Evolutionary conservation across 108 stramenopile species (phyloP).

Genomic region (Cylindrotheca closterium): DNA sequence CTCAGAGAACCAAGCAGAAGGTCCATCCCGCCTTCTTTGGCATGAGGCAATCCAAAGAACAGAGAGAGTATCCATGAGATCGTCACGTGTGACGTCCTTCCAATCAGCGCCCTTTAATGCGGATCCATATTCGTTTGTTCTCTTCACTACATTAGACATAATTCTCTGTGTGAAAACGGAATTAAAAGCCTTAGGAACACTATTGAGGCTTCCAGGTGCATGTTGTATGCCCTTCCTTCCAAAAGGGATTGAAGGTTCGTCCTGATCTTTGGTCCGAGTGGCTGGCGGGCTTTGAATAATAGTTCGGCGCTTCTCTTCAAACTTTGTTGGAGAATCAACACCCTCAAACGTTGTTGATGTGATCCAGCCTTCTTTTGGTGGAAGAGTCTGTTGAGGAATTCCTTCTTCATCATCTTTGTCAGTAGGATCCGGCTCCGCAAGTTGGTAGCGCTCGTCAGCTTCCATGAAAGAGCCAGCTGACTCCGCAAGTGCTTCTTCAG

Average conservation of each 20-base stretch:
- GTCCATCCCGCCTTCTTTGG: neutral
- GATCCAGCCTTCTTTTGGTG: neutral
- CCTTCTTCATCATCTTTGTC: too few species aligned
- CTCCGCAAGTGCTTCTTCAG: too few species aligned
- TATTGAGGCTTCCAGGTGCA: neutral
- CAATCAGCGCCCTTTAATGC: neutral
- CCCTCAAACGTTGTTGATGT: neutral
- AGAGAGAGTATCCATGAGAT: neutral
- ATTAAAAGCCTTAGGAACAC: neutral
- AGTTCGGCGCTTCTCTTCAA: neutral
- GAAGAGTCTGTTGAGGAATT: neutral
- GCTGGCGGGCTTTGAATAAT: too few species aligned
- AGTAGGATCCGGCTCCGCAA: too few species aligned
- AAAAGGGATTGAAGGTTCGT: too few species aligned
- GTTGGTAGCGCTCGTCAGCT: too few species aligned
- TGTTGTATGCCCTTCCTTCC: neutral
- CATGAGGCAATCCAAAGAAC: neutral
- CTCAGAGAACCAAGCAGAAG: neutral
- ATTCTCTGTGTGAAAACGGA: neutral
- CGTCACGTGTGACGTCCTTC: neutral
- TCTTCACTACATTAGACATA: neutral
- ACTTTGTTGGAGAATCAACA: neutral
- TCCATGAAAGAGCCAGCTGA: too few species aligned
- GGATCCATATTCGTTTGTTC: conserved; percentile 4
- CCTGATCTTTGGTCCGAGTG: too few species aligned